phyloP scores from a whole-genome alignment of 495 filamentous ascomycete genomes.

The Halenospora varia region DNA sequence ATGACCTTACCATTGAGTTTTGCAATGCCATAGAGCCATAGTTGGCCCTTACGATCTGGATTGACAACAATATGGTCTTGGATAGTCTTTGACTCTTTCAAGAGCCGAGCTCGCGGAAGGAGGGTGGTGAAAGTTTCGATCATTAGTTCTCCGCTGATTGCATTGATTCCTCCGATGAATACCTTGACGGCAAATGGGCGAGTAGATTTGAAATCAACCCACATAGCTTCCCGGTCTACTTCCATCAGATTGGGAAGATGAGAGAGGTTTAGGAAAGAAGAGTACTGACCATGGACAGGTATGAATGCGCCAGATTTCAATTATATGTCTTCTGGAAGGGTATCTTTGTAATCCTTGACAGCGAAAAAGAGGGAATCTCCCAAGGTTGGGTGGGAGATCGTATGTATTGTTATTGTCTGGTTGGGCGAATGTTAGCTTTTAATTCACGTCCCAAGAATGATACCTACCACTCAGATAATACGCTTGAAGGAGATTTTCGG shows the following conservation, averaged over 20 bases:
- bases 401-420: not conserved
- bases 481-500: not conserved
- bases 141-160: slow-evolving; percentile 36
- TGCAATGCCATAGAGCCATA: slow-evolving; percentile 44
- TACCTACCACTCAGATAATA: not conserved
- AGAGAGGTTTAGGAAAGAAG: not conserved
- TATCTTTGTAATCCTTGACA: not conserved
- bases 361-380: slow-evolving; percentile 1
- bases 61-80: slow-evolving; percentile 47
- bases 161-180: slow-evolving; percentile 45
- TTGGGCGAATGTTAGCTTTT: not conserved
- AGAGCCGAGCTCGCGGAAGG: slow-evolving; percentile 5
- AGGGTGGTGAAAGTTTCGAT: slow-evolving; percentile 19
- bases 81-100: not conserved
- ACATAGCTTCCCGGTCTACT: slow-evolving; percentile 36
- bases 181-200: slow-evolving; percentile 39
- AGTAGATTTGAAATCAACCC: slow-evolving; percentile 32
- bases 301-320: slow-evolving; percentile 1
- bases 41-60: slow-evolving; percentile 22
- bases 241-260: not conserved
- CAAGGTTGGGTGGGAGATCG: not conserved
- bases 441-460: not conserved
- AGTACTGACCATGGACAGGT: slow-evolving; percentile 5
- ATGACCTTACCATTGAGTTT: slow-evolving; percentile 27
- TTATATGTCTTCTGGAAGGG: not conserved